phyloP scores from a whole-genome alignment of 192 early-diverging fungal species.

The Oehlia diaphana region DNA sequence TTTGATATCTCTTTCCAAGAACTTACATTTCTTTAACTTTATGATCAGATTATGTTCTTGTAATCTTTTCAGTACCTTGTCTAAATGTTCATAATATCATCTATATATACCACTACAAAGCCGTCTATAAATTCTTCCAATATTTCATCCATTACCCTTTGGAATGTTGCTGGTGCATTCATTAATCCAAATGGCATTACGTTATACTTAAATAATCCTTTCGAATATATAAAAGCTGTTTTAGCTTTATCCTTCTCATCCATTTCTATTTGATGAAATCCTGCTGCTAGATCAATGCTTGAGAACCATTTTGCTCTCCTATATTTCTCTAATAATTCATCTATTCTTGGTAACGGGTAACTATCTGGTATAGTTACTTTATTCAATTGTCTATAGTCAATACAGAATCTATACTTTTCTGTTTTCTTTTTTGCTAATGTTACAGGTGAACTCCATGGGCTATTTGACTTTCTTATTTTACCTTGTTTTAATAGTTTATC shows the following conservation, averaged over 20 bases:
- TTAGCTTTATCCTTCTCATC: conserved; percentile 25
- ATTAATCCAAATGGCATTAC: background rate
- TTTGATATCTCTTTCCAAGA: too few species aligned
- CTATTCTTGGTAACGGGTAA: conserved; percentile 44
- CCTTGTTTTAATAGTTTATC: background rate
- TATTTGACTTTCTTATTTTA: background rate
- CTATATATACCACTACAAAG: background rate
- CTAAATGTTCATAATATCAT: too few species aligned
- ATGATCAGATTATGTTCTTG: too few species aligned
- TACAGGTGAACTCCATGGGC: conserved; percentile 32
- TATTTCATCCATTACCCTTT: background rate
- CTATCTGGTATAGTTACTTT: conserved; percentile 33
- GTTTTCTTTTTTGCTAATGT: conserved; percentile 44
- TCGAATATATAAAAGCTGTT: conserved; percentile 30
- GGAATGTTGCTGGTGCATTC: background rate
- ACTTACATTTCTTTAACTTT: too few species aligned
- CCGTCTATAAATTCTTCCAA: background rate
- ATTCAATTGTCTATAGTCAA: conserved; percentile 50
- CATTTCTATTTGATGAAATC: conserved; percentile 29
- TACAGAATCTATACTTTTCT: conserved; percentile 32
- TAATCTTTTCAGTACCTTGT: too few species aligned
- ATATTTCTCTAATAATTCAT: conserved; percentile 31
- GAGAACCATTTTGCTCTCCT: conserved; percentile 32
- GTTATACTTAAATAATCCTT: conserved; percentile 41
- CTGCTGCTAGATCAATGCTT: background rate